Conservation (phyloP, 225 moss, liverwort and hornwort genomes). For the Marchantia polymorpha region DNA sequence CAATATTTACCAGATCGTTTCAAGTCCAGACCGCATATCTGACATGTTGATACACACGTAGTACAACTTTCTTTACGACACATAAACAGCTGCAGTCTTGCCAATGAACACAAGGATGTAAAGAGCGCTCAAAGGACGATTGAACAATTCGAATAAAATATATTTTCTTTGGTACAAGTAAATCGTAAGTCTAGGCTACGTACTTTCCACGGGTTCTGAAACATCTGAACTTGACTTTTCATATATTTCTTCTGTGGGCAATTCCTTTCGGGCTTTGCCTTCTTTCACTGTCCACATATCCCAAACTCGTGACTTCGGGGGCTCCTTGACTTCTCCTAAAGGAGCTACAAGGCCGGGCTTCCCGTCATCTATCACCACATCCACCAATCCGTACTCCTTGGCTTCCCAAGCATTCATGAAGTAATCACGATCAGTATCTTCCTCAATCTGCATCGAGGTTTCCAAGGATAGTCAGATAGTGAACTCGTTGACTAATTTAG, state of each 20-base stretch:
- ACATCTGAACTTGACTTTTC: conserved; percentile 4
- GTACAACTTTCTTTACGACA: too few species aligned
- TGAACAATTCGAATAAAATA: background rate
- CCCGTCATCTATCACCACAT: conserved; percentile 81
- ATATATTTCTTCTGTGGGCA: conserved; percentile 62
- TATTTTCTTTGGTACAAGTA: background rate
- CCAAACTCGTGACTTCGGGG: conserved; percentile 70
- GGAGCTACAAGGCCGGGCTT: conserved; percentile 88
- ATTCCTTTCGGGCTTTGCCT: conserved; percentile 62
- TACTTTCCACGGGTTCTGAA: conserved; percentile 8
- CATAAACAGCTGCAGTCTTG: too few species aligned
- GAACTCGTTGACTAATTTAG: background rate
- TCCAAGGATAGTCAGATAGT: background rate
- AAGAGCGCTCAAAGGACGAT: background rate
- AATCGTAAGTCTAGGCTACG: background rate
- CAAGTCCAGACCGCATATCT: too few species aligned
- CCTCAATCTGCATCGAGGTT: conserved; percentile 51
- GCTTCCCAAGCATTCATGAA: conserved; percentile 97
- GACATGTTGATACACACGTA: too few species aligned
- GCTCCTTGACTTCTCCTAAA: conserved; percentile 67
- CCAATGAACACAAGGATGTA: too few species aligned
- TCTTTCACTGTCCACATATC: conserved; percentile 90
- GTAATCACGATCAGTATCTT: conserved; percentile 84
- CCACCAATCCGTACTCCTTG: conserved; percentile 83
- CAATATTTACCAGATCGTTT: too few species aligned